Evolutionary conservation across 441 rosid genomes (phyloP), one percentile per base, ranked within the genome.

Genomic region (Breynia disticha): DNA sequence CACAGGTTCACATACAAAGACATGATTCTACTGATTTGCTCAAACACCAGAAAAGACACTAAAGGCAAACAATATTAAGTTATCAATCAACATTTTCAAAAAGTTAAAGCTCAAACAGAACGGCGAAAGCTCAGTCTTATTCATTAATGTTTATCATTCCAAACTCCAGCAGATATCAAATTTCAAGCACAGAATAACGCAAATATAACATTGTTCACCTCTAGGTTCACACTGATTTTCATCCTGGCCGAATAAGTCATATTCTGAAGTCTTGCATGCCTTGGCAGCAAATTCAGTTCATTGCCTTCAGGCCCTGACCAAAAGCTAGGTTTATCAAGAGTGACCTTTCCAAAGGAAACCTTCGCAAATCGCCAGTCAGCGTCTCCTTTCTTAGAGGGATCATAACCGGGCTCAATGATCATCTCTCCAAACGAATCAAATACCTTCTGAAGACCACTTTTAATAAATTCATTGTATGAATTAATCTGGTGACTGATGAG

Each of bases 181-280:
- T 24, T 24, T 24, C 32, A 24, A 24, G 4, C 32, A 24, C 32
- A 24, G 32, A 24, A 39, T 6, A 10, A 39, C 11, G 14, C 12
- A 39, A 13, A 39, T 39, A 14, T 39, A 14, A 39, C 43, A 39
- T 39, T 2, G 15, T 9, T 83, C 62, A 82, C 98, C 96, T 85
- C 76, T 64, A 85, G 77, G 38, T 71, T 54, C 56, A 83, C 79
- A 54, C 74, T 65, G 7, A 84, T 78, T 66, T 73, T 86, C 77
- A 93, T 79, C 67, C 78, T 56, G 0, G 93, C 54, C 2, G 96
- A 78, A 61, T 86, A 89, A 0, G 97, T 83, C 95, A 86, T 93
- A 59, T 93, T 89, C 65, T 93, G 96, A 52, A 93, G 86, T 52
- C 90, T 76, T 0, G 93, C 95, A 65, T 84, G 85, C 72, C 93